Evolutionary conservation across 2,329 filamentous ascomycete genomes (phyloP), one percentile per base, ranked within the genome.

Genomic region (Plectosphaerella cucumerina): DNA sequence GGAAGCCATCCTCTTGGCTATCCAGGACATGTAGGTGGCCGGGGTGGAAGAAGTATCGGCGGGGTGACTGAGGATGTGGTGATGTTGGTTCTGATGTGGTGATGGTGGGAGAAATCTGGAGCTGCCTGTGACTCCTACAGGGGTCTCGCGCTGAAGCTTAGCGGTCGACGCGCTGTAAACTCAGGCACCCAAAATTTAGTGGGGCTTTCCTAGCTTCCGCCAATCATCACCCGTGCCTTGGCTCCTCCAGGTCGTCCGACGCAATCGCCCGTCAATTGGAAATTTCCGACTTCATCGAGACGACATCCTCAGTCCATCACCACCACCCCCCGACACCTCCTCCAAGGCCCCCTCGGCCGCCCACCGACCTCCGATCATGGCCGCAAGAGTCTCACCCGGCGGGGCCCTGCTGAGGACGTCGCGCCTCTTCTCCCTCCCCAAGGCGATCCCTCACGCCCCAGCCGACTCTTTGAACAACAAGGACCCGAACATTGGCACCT

Each of bases 341-440:
- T 20, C 39, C 9, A 11, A 18, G 17, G 39, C 39, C 17, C n/a
- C n/a, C 39, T 8, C 18, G 66, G 59, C 49, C 49, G 50, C 53
- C 46, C 44, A 52, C 49, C n/a, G n/a, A n/a, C n/a, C n/a, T 49
- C 43, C 50, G 50, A 48, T 48, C 33, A 57, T 57, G 56, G 49
- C 56, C 42, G 43, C 52, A 20, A 52, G 54, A 54, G 39, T 84
- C 62, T 84, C 83, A 57, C 83, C 84, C 51, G 84, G 84, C 64
- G 83, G 76, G 57, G 77, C 80, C 60, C 80, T 97, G 59, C 80
- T 97, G 64, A 86, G 93, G 68, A 83, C 85, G 53, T 97, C 93
- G 53, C 89, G 93, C 59, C 80, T 97, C 60, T 97, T 97, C 73
- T 87, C 92, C 21, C 77, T 97, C 50, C 92, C 93, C 14, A 79